Base-by-base conservation (phyloP, 2,329 filamentous ascomycete species). In the Beauveria varroae region DNA sequence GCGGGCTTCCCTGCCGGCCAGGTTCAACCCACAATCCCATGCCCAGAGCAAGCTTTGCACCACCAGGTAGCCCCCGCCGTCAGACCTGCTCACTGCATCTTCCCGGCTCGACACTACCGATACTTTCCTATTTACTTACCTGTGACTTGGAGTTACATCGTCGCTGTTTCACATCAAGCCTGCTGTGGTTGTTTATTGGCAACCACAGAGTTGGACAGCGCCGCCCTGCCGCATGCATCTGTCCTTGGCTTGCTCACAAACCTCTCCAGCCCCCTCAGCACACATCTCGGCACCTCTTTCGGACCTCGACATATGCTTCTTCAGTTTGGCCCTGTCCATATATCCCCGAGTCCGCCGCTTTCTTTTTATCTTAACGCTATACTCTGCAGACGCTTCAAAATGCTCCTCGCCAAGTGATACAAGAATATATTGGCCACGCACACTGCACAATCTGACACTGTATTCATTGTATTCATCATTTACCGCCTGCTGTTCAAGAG, bases 81-180 rank as follows among this genome's bases (percentile, higher is more conserved):
- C 58, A 55, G 50, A 55, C 58, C 30, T 55, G 58, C 58, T 43
- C 18, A 47, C 41, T 44, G 51, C 43, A 24, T 55, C 51, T 49
- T 50, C 40, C 24, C 51, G 30, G 18, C 24, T 30, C 51, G 43
- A 50, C 43, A 34, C 28, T 37, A 24, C 34, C 51, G 34, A 22
- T 40, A 5, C 5, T 34, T 12, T 55, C 44, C 20, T 28, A 20
- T 50, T 6, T 51, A 57, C 57, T 34, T 49, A 30, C 28, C 30
- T 43, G 6, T 26, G 12, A 18, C 18, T 18, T 34, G 12, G 8
- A 61, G 58, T 61, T 55, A 61, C 58, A 61, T 51, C 34, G 58
- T 55, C 55, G 37, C 18, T 37, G 58, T 61, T 61, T 55, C 58
- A 61, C 58, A 61, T 55, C 51, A 50, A 41, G 30, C 44, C 58